Conservation (phyloP, 805 yeast genomes). For the Metschnikowia borealis region DNA sequence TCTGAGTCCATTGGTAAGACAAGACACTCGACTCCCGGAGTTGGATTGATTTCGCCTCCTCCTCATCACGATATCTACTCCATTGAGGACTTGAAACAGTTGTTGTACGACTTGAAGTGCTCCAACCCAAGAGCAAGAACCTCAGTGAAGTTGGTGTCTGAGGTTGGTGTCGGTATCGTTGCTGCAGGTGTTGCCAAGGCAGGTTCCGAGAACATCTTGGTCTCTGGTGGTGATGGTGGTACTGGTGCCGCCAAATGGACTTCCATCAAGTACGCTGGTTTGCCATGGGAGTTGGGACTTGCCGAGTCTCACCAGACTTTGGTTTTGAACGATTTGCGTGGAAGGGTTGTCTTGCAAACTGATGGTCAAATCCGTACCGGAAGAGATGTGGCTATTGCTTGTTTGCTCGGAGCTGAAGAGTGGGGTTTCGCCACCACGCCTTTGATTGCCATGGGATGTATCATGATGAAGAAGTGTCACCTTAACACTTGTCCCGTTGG, state of each 20-base stretch:
- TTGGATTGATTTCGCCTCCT: constrained; percentile 95
- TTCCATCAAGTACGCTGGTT: constrained; percentile 93
- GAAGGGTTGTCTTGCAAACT: constrained; percentile 93
- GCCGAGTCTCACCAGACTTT: constrained; percentile 98
- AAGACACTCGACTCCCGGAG: constrained; percentile 95
- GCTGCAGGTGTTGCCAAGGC: constrained; percentile 99
- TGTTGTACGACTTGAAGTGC: constrained; percentile 94
- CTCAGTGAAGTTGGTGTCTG: constrained; percentile 93
- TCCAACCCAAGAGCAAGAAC: constrained; percentile 96
- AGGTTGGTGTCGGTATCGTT: constrained; percentile 98
- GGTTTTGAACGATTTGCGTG: constrained; percentile 92
- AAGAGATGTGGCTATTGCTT: constrained; percentile 93
- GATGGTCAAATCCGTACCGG: constrained; percentile 98
- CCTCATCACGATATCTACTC: constrained; percentile 99
- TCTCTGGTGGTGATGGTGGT: constrained; percentile 99
- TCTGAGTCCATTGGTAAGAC: constrained; percentile 85
- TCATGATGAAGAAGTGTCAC: constrained; percentile 92
- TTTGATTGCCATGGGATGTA: constrained; percentile 94
- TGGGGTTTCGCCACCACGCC: constrained; percentile 99
- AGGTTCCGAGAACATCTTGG: constrained; percentile 92
- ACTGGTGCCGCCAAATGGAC: constrained; percentile 99
- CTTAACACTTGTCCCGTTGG: constrained; percentile 96
- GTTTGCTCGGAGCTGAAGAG: constrained; percentile 95
- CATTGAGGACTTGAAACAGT: constrained; percentile 94
- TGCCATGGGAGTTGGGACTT: constrained; percentile 97